These are phyloP conservation scores for Carpinus fangiana DNA, from an alignment of 306 rosid genomes.

Conservation along the genomic window DNA sequence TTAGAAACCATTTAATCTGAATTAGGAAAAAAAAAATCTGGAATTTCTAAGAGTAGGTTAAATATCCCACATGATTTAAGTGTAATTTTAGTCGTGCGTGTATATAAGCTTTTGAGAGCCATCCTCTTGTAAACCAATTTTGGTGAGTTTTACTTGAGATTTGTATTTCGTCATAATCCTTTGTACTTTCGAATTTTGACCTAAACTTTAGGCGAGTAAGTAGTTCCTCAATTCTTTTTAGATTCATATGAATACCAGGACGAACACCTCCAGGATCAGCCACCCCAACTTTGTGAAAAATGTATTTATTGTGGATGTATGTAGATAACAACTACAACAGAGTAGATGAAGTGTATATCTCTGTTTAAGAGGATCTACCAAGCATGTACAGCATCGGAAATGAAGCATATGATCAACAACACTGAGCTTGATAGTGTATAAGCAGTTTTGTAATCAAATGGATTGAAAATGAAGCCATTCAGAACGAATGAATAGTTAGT, in stretches of 20 bases:
- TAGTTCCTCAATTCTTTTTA: not conserved
- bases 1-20: too few relatives aligned
- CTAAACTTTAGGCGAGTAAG: too few relatives aligned
- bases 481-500: conserved; percentile 16
- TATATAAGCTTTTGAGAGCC: too few relatives aligned
- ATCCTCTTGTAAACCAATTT: too few relatives aligned
- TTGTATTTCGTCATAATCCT: too few relatives aligned
- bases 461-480: conserved; percentile 31
- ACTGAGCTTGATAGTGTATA: conserved; percentile 23
- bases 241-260: not conserved
- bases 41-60: too few relatives aligned
- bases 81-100: too few relatives aligned
- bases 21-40: too few relatives aligned
- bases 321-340: not conserved
- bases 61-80: too few relatives aligned
- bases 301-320: not conserved
- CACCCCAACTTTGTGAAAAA: not conserved
- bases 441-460: conserved; percentile 22
- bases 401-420: conserved; percentile 16
- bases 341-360: not conserved
- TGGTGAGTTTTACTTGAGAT: too few relatives aligned
- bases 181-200: too few relatives aligned
- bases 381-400: conserved; percentile 10
- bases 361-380: conserved; percentile 2
- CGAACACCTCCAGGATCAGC: not conserved